Base-by-base conservation (phyloP, 1,284 basidiomycete species). In the Sphagnurus paluster region DNA sequence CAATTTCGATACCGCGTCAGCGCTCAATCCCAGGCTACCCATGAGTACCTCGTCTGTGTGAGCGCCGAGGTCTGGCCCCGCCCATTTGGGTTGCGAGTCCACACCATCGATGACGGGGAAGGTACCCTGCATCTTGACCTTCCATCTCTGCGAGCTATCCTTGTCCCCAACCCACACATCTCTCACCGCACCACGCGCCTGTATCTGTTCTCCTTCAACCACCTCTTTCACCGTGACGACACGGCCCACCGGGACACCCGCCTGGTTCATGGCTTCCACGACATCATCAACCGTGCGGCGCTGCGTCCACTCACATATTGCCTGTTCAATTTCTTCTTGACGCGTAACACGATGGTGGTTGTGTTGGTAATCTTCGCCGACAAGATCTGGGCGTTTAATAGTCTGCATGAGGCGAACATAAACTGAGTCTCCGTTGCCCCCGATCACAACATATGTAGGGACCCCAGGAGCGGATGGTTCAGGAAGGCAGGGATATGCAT, bases 391-490 rank as follows among this genome's bases (percentile, higher is more conserved):
- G 2, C 83, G 76, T 7, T 68, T 74, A 48, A 87, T 77, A 36
- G 70, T 70, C 29, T 60, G 61, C 84, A 87, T 87, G 50, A 86
- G 69, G 4, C 80, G 76, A 45, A 66, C 73, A 67, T 87, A 87
- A 57, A 87, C 75, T 1, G 79, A 75, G 60, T 86, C 84, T 1
- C 80, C 81, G 55, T 87, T 87, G 14, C 80, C 83, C 25, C 83
- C 83, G 56, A 87, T 83, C 53, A 87, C 80, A 44, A 85, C 69
- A 59, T 80, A 86, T 1, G 74, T 69, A 1, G 77, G 75, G 0
- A 66, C 61, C 5, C 56, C 52, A 1, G 76, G 71, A 0, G 72
- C 54, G 28, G 64, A 47, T 2, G 72, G 61, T 8, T 72, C 66
- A 3, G 80, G 74, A 20, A 73, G 65, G 62, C 82, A 84, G 2